Conservation (phyloP, 768 basidiomycete species). For the Boletus rex-veris region DNA sequence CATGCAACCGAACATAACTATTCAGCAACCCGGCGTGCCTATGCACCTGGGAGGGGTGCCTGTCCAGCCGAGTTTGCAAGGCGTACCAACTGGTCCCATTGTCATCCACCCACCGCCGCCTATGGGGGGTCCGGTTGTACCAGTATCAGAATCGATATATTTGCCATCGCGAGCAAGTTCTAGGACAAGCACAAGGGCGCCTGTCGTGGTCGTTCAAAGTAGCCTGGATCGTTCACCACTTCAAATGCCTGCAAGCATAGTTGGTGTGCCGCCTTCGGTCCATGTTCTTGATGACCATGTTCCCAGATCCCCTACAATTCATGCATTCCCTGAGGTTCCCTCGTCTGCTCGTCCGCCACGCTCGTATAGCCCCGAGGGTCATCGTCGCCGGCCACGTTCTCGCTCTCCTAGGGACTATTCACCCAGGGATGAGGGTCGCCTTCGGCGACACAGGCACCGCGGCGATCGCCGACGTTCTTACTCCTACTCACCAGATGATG, state of each 20-base stretch:
- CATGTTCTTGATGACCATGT: slow-evolving; percentile 8
- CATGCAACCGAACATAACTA: background rate
- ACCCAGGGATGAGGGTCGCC: slow-evolving; percentile 1
- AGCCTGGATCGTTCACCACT: slow-evolving; percentile 23
- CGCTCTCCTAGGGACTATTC: slow-evolving; percentile 11
- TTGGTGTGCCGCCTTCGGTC: slow-evolving; percentile 11
- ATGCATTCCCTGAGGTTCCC: slow-evolving; percentile 15
- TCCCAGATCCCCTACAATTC: slow-evolving; percentile 25
- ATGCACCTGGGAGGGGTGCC: background rate
- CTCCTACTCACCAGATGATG: slow-evolving; percentile 20
- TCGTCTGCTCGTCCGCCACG: slow-evolving; percentile 5
- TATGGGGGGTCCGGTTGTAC: background rate
- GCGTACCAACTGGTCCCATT: slow-evolving; percentile 1
- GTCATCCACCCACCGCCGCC: slow-evolving; percentile 22
- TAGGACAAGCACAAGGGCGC: slow-evolving; percentile 10
- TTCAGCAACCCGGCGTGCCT: slow-evolving; percentile 1
- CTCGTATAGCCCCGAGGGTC: slow-evolving; percentile 4
- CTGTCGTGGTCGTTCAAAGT: slow-evolving; percentile 14
- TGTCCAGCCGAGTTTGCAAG: slow-evolving; percentile 1
- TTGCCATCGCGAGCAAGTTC: slow-evolving; percentile 18
- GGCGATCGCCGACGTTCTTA: slow-evolving; percentile 21
- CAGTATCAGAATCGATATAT: slow-evolving; percentile 3
- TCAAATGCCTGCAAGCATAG: slow-evolving; percentile 17
- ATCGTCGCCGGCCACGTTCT: slow-evolving; percentile 16
- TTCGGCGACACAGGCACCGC: background rate